A percentile compares a stretch with the other conserved stretches of the same genome.
Evolutionary conservation across 2,329 filamentous ascomycete genomes (phyloP).

Genomic region (Hortaea werneckii): DNA sequence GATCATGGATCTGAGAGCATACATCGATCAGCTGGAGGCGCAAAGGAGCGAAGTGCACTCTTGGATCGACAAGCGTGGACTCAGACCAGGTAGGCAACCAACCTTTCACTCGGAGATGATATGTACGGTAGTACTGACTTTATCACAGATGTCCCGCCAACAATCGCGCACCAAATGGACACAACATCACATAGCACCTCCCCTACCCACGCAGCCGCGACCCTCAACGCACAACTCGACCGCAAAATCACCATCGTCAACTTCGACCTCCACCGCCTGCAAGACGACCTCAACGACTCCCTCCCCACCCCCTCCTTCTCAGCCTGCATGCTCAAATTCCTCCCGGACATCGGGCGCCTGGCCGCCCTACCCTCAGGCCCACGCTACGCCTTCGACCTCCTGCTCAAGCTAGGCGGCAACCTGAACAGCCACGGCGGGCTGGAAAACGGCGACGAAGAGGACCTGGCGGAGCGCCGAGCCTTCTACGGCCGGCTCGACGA

Average conservation of each 20-base stretch:
- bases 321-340: conserved; percentile 45
- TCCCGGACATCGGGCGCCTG: conserved; percentile 43
- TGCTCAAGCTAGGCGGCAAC: conserved; percentile 46
- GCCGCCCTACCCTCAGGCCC: conserved; percentile 38
- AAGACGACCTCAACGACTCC: conserved; percentile 46
- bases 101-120: not conserved
- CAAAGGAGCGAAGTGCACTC: conserved; percentile 43
- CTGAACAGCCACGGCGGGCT: conserved; percentile 45
- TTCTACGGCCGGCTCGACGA: conserved; percentile 42
- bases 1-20: conserved; percentile 40
- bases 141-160: conserved; percentile 38
- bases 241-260: conserved; percentile 50
- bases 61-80: conserved; percentile 46
- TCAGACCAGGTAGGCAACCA: conserved; percentile 38
- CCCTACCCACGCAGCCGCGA: conserved; percentile 37
- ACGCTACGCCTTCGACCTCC: conserved; percentile 42
- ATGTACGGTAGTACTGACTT: not conserved
- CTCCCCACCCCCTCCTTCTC: conserved; percentile 44
- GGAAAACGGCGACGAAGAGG: conserved; percentile 38
- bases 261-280: conserved; percentile 46
- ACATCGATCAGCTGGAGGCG: conserved; percentile 41
- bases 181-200: conserved; percentile 26
- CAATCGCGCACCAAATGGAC: conserved; percentile 45
- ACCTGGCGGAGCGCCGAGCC: conserved; percentile 37
- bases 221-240: conserved; percentile 46